Evolutionary conservation across 805 yeast species (phyloP), one percentile per base, ranked within the genome.

Genomic region (Zygosaccharomyces gambellarensis): DNA sequence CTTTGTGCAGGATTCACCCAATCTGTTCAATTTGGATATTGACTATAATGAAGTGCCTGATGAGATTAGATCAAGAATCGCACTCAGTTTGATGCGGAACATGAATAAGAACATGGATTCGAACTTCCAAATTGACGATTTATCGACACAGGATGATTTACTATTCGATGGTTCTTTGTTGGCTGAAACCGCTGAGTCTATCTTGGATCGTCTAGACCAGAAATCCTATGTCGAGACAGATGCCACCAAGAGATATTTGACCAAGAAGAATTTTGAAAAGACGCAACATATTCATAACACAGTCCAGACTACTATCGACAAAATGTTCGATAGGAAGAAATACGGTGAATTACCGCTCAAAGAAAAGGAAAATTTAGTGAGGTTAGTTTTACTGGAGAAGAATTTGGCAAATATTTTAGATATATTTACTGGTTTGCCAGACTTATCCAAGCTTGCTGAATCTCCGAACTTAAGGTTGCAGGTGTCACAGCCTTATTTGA

Each of bases 21-120:
- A 83, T n/a, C 69, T 90, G 41, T 78, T 82, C 45, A 80, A 82
- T 12, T 67, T 88, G 36, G 94, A 85, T 56, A 72, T 87, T 45
- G 90, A 87, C 57, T 75, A 75, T 49, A 82, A 75, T 19, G 67
- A 73, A 19, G 74, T 87, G 55, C 83, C 90, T 10, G 79, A 77
- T 46, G 72, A 76, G 44, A 75, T 84, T 54, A 81, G 79, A 59
- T 86, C 89, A 38, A 78, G 82, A 59, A 78, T 90, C 50, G 94
- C 95, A 1, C 75, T 87, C 39, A 82, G 85, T 57, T 79, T 94
- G 43, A 83, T 90, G 83, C 78, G 85, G 58, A 90, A 90, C 65
- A 83, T 90, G 84, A 89, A 85, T 57, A 66, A 71, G 34, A 72
- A 76, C n/a, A 68, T 83, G 47, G 68, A 70, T 39, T 56, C 68